Evolutionary conservation across 1,284 basidiomycete genomes (phyloP), one percentile per base, ranked within the genome.

Genomic region (Cutaneotrichosporon mucoides): DNA sequence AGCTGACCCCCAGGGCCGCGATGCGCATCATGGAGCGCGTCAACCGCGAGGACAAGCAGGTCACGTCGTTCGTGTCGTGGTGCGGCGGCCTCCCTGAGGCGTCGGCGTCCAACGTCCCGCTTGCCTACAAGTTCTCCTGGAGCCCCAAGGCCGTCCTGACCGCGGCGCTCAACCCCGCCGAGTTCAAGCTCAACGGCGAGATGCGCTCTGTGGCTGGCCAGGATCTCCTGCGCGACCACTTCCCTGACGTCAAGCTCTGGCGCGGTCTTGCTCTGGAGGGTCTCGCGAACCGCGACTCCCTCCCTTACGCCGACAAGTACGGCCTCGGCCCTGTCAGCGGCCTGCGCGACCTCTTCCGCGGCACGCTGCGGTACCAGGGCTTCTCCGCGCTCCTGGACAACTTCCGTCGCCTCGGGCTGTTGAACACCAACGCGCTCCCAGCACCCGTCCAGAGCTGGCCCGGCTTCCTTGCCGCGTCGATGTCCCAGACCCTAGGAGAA

Each of bases 101-200:
- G 0, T 88, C 90, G 52, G 81, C 80, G 4, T 79, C 79, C 72
- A 79, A 55, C 77, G 85, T 84, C 10, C 85, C 92, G 2, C 79
- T 95, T 13, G 85, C 88, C 38, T 97, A 97, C 78, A 96, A 96
- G 76, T 98, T 97, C 75, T 93, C 90, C 62, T 97, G 93, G 94
- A 90, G 86, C 57, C 93, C 94, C 2, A 84, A 86, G 63, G 93
- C 91, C 1, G 92, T 95, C 3, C 79, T 98, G 44, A 85, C 84
- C 12, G 93, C 93, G 1, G 88, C 90, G 0, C 79, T 87, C 62
- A 94, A 95, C 71, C 78, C 82, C 0, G 93, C 93, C 7, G 76
- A 76, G 61, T 96, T 88, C 79, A 83, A 84, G 68, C 78, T 92
- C 13, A 71, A 81, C 42, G 38, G 40, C 38, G 48, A 56, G 52